Percentiles rank a stretch among this genome's conserved stretches.
These are phyloP conservation scores for Phytophthora rubi DNA, from an alignment of 352 stramenopile species.

Conservation along the genomic window DNA sequence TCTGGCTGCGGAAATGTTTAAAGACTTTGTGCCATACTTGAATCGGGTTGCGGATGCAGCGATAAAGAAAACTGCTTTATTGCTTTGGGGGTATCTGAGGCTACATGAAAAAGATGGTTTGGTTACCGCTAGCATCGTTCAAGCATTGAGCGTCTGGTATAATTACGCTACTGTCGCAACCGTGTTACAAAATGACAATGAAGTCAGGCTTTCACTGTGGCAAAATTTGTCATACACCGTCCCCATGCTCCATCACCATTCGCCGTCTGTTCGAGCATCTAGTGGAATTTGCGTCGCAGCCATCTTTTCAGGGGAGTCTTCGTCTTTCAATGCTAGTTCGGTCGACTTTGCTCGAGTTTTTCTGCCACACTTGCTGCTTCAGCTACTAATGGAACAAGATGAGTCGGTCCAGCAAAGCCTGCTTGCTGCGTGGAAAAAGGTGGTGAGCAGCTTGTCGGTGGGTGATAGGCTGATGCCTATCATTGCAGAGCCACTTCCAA, in stretches of 20 bases:
- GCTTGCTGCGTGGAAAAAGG: constrained; percentile 48
- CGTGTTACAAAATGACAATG: constrained; percentile 34
- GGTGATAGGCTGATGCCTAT: constrained; percentile 30
- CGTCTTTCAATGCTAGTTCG: constrained; percentile 13
- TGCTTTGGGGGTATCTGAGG: constrained; percentile 54
- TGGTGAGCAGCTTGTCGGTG: constrained; percentile 35
- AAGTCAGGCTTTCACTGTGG: constrained; percentile 34
- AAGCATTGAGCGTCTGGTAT: constrained; percentile 55
- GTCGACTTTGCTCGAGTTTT: constrained; percentile 37
- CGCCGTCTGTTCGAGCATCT: constrained; percentile 45
- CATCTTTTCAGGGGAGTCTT: constrained; percentile 40
- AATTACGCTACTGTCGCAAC: constrained; percentile 26
- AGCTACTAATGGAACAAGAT: constrained; percentile 61
- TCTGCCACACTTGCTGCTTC: constrained; percentile 66
- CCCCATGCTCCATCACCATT: constrained; percentile 69
- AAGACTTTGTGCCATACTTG: constrained; percentile 48
- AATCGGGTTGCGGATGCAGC: constrained; percentile 16
- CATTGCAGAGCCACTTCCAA: constrained; percentile 25
- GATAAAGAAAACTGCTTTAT: constrained; percentile 32
- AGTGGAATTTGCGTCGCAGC: constrained; percentile 54
- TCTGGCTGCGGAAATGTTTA: constrained; percentile 62
- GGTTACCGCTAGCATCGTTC: constrained; percentile 40
- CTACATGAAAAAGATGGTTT: constrained; percentile 36
- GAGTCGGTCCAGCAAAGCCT: constrained; percentile 36
- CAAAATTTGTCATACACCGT: constrained; percentile 45